Base-by-base conservation (phyloP, 495 filamentous ascomycete species). In the Umbilicaria muhlenbergii region DNA sequence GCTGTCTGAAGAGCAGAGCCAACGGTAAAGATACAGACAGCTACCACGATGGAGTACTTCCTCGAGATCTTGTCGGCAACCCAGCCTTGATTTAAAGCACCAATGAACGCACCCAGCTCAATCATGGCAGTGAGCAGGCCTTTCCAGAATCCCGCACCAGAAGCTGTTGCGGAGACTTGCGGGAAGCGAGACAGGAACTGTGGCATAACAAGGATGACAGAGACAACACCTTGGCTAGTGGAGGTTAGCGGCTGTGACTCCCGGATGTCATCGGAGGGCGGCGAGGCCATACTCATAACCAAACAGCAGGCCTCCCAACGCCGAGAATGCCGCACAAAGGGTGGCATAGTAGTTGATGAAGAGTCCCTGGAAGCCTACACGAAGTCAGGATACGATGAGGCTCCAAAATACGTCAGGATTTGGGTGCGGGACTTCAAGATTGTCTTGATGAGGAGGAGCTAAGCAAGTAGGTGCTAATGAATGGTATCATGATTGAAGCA, bases 41-140 rank as follows among this genome's bases (percentile, higher is more conserved):
- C 73, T 5, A 77, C 61, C 6, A 77, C 42, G 37, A 79, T 70
- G 1, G 71, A 71, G 41, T 69, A 76, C 24, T 73, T 68, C 10
- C 75, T 61, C 7, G 70, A 75, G 40, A 74, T 67, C 51, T 63
- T 69, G 48, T 79, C 75, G 0, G 75, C 73, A 32, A 77, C 62
- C 63, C 67, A 76, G 2, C 74, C 74, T 49, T 74, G 68, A 41
- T 73, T 73, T 13, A 78, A 44, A 0, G 72, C 71, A 39, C 72
- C 70, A 2, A 72, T 41, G 38, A 76, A 57, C 11, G 73, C 74
- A 11, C 74, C 71, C 34, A 76, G 48, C 47, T 76, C 73, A 35
- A 77, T 71, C 72, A 75, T 76, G 2, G 73, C 74, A 1, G 72
- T 76, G 58, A 75, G 58, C 11, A 78, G 47, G 5, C 74, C 73